phyloP scores from a whole-genome alignment of 257 asterid genomes.

The Scutellaria minor region DNA sequence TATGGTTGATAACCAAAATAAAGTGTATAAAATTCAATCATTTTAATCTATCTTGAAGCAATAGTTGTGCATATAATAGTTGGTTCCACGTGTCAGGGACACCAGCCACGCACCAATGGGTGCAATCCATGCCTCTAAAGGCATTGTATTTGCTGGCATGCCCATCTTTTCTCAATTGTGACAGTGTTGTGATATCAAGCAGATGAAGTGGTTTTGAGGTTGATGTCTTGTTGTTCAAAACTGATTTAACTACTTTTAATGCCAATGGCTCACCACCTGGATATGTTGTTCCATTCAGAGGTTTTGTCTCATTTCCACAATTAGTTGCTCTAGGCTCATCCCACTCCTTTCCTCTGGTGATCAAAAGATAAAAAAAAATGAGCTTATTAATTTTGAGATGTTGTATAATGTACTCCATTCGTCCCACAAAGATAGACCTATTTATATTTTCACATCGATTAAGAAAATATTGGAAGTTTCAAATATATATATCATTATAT shows the following conservation, averaged over 20 bases:
- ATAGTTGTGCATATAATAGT: slow-evolving; percentile 44
- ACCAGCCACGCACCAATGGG: slow-evolving; percentile 77
- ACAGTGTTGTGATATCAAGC: slow-evolving; percentile 60
- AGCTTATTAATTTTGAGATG: too few relatives aligned
- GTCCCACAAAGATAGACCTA: too few relatives aligned
- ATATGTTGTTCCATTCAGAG: slow-evolving; percentile 42
- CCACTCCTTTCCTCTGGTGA: too few relatives aligned
- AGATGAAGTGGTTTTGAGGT: slow-evolving; percentile 34
- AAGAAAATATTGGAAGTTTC: too few relatives aligned
- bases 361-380: too few relatives aligned
- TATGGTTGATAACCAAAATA: too few relatives aligned
- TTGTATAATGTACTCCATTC: too few relatives aligned
- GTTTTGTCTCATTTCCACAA: too few relatives aligned
- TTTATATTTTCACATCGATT: too few relatives aligned
- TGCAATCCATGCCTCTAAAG: slow-evolving; percentile 56
- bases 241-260: slow-evolving; percentile 46
- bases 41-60: neutral
- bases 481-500: too few relatives aligned
- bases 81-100: slow-evolving; percentile 69
- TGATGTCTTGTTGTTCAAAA: slow-evolving; percentile 25
- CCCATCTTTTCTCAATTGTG: slow-evolving; percentile 67
- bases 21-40: too few relatives aligned
- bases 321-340: too few relatives aligned
- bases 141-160: slow-evolving; percentile 51
- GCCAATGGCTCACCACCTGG: slow-evolving; percentile 57